These are phyloP conservation scores for Lojkania enalia DNA, from an alignment of 2,329 filamentous ascomycete genomes.

Conservation along the genomic window DNA sequence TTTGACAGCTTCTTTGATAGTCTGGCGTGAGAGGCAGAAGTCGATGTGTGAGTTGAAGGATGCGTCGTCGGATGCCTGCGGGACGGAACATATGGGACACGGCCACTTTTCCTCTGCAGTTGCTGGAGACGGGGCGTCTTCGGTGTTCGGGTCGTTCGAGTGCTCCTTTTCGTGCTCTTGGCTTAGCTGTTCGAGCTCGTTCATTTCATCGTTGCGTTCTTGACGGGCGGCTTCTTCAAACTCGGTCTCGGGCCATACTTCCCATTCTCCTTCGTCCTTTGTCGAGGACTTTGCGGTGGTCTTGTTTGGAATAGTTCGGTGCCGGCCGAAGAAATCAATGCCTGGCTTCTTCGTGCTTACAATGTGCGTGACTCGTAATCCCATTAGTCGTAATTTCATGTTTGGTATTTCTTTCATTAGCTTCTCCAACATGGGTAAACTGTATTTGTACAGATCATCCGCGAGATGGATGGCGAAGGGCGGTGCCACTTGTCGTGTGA, in stretches of 20 bases:
- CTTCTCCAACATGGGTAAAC: slow-evolving; percentile 81
- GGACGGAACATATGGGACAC: slow-evolving; percentile 83
- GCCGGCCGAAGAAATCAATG: slow-evolving; percentile 75
- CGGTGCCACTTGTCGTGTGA: slow-evolving; percentile 77
- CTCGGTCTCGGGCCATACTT: slow-evolving; percentile 69
- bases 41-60: slow-evolving; percentile 92
- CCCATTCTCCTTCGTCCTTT: slow-evolving; percentile 60
- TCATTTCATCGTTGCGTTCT: slow-evolving; percentile 63
- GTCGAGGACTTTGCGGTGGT: slow-evolving; percentile 20
- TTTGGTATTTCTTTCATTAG: slow-evolving; percentile 80
- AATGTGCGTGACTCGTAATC: slow-evolving; percentile 83
- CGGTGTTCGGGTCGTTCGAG: slow-evolving; percentile 31
- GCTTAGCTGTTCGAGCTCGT: slow-evolving; percentile 64
- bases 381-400: slow-evolving; percentile 83
- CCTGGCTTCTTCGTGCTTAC: slow-evolving; percentile 82
- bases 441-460: slow-evolving; percentile 80
- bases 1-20: slow-evolving; percentile 81
- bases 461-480: slow-evolving; percentile 72
- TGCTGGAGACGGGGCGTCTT: background rate
- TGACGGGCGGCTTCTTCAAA: slow-evolving; percentile 65
- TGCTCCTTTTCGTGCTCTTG: slow-evolving; percentile 54
- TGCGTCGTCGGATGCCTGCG: slow-evolving; percentile 74
- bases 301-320: slow-evolving; percentile 18
- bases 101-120: slow-evolving; percentile 62
- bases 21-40: slow-evolving; percentile 80